A percentile compares a stretch with the other conserved stretches of the same genome.
Conservation (phyloP, 345 rosid genomes). For the Populus ilicifolia region DNA sequence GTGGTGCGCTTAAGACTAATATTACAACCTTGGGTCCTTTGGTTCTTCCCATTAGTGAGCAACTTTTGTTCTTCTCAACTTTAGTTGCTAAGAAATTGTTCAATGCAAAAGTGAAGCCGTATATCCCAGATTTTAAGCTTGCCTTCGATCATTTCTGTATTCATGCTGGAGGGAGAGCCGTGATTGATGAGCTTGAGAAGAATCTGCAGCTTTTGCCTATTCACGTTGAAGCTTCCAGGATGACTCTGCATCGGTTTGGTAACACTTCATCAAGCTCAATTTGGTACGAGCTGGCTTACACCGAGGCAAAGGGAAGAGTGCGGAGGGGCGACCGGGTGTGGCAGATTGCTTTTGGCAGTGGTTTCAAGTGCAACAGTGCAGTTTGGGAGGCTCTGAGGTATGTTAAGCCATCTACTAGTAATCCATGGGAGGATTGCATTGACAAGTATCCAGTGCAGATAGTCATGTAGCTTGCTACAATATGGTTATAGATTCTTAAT, state of each 20-base stretch:
- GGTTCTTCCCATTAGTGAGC: conserved; percentile 89
- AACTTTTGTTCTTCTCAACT: conserved; percentile 70
- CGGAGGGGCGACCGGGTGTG: conserved; percentile 74
- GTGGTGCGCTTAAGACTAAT: conserved; percentile 76
- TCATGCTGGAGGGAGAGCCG: conserved; percentile 86
- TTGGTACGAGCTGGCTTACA: conserved; percentile 89
- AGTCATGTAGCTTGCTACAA: conserved; percentile 23
- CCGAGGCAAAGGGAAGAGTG: conserved; percentile 76
- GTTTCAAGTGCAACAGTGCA: conserved; percentile 83
- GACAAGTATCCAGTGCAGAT: conserved; percentile 55
- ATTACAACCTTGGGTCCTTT: conserved; percentile 88
- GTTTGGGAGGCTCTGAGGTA: conserved; percentile 25
- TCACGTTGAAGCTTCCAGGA: conserved; percentile 79
- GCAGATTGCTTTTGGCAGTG: conserved; percentile 92
- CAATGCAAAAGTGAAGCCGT: conserved; percentile 65
- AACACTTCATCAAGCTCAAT: conserved; percentile 92
- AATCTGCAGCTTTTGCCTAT: conserved; percentile 65
- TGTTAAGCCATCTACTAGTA: conserved; percentile 17
- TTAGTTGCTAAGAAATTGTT: conserved; percentile 59
- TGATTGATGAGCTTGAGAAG: conserved; percentile 95
- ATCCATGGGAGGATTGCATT: conserved; percentile 32
- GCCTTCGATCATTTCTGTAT: conserved; percentile 91
- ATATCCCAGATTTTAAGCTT: conserved; percentile 90
- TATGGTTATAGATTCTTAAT: conserved; percentile 6
- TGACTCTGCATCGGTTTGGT: conserved; percentile 85